Evolutionary conservation across 495 filamentous ascomycete genomes (phyloP).

Genomic region (Penicillium samsonianum): DNA sequence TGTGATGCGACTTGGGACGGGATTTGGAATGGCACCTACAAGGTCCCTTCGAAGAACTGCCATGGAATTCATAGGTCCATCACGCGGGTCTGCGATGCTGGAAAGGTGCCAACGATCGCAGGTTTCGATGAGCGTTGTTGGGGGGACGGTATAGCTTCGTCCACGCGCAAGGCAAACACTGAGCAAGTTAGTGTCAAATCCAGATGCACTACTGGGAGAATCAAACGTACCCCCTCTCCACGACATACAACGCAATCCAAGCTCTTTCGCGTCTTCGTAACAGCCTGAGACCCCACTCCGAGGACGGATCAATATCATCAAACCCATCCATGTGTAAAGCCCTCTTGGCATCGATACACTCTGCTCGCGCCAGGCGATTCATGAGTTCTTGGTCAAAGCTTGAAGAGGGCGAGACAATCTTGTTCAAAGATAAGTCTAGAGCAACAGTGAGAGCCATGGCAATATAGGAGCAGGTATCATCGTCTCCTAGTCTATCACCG

Average conservation of each 20-base stretch:
- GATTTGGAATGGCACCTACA: slow-evolving; percentile 40
- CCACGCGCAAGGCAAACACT: slow-evolving; percentile 71
- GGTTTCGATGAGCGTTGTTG: slow-evolving; percentile 62
- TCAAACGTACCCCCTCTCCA: slow-evolving; percentile 63
- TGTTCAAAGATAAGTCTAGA: slow-evolving; percentile 67
- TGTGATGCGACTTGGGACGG: neutral
- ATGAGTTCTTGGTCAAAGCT: slow-evolving; percentile 50
- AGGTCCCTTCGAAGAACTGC: slow-evolving; percentile 67
- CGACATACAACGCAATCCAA: slow-evolving; percentile 70
- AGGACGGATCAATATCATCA: slow-evolving; percentile 59
- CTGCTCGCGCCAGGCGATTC: slow-evolving; percentile 55
- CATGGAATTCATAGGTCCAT: slow-evolving; percentile 68
- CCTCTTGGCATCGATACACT: slow-evolving; percentile 65
- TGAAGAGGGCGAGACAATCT: slow-evolving; percentile 59
- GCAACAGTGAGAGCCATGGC: slow-evolving; percentile 69
- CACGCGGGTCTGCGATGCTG: slow-evolving; percentile 62
- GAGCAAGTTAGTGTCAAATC: slow-evolving; percentile 17
- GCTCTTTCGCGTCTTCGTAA: slow-evolving; percentile 65
- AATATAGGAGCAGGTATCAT: slow-evolving; percentile 71
- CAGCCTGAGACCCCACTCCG: slow-evolving; percentile 58
- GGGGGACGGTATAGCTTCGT: slow-evolving; percentile 64
- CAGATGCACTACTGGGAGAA: neutral
- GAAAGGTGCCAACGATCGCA: slow-evolving; percentile 69
- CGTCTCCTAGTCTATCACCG: slow-evolving; percentile 64
- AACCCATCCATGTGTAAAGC: slow-evolving; percentile 69